Conservation (phyloP, 306 rosid genomes). For the Acmispon strigosus region DNA sequence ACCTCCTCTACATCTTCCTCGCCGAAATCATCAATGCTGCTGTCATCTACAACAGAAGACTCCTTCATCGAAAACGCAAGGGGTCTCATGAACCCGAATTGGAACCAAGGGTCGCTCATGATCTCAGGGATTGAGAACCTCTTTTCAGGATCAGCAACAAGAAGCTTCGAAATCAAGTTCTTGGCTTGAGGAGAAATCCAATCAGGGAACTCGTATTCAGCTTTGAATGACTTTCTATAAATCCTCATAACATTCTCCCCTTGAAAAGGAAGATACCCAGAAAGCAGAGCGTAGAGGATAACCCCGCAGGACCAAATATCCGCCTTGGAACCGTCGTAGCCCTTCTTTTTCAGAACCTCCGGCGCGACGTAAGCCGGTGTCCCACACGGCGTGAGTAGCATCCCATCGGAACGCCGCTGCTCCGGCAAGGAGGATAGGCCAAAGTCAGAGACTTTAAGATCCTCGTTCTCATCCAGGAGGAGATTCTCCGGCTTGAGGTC, state of each 20-base stretch:
- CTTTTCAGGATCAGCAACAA: constrained; percentile 54
- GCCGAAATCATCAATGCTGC: not conserved
- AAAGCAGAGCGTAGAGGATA: constrained; percentile 53
- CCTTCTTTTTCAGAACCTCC: constrained; percentile 62
- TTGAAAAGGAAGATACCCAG: constrained; percentile 62
- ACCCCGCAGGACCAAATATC: constrained; percentile 90
- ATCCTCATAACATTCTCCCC: constrained; percentile 59
- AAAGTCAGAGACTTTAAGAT: constrained; percentile 74
- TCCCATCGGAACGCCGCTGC: constrained; percentile 57
- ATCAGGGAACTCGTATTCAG: constrained; percentile 44
- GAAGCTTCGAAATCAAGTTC: constrained; percentile 42
- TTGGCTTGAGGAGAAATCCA: constrained; percentile 60
- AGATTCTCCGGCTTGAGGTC: constrained; percentile 84
- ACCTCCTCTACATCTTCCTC: not conserved
- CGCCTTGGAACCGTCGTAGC: constrained; percentile 73
- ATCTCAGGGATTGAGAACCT: constrained; percentile 50
- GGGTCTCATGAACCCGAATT: constrained; percentile 38
- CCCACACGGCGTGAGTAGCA: constrained; percentile 76
- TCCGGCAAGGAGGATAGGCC: constrained; percentile 76
- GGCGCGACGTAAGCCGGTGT: constrained; percentile 93
- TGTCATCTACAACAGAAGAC: not conserved
- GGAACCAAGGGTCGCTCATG: constrained; percentile 61
- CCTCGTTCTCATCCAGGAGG: constrained; percentile 52
- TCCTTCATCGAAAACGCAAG: constrained; percentile 37
- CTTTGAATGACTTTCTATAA: constrained; percentile 61